phyloP scores from a whole-genome alignment of 169 alveolate genomes.

The Plasmodium coatneyi region DNA sequence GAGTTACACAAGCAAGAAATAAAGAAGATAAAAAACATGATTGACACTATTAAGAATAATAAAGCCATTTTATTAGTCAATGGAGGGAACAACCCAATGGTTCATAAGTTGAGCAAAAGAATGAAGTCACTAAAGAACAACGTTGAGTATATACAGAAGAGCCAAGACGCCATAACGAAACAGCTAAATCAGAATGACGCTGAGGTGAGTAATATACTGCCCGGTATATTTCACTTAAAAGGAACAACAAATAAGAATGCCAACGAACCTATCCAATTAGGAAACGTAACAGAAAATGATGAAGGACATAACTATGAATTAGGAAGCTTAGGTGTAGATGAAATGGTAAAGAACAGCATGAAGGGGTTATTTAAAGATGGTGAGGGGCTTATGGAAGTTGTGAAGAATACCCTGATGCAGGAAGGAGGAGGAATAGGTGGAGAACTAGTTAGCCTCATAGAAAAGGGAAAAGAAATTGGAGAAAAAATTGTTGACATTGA shows the following conservation, averaged over 20 bases:
- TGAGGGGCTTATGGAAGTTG: constrained; percentile 16
- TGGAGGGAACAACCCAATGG: neutral
- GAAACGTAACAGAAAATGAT: neutral
- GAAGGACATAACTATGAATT: neutral
- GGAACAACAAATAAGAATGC: neutral
- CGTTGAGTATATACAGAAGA: neutral
- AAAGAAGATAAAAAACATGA: neutral
- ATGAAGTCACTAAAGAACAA: constrained; percentile 1
- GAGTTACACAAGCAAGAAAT: constrained; percentile 14
- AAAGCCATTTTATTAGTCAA: neutral
- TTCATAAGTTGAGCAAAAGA: neutral
- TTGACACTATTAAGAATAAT: constrained; percentile 2
- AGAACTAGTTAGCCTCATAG: constrained; percentile 10
- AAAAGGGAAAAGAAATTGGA: constrained; percentile 59
- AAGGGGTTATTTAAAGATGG: constrained; percentile 33
- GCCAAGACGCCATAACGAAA: neutral
- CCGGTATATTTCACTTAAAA: neutral
- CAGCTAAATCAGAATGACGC: neutral
- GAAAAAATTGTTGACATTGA: neutral
- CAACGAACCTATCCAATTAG: neutral
- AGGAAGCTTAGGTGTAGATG: neutral
- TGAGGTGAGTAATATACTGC: neutral
- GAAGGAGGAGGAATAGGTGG: neutral
- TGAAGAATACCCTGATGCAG: constrained; percentile 3
- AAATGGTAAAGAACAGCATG: constrained; percentile 1